Evolutionary conservation across 2,329 filamentous ascomycete genomes (phyloP).

Genomic region (Penicillium griseofulvum): DNA sequence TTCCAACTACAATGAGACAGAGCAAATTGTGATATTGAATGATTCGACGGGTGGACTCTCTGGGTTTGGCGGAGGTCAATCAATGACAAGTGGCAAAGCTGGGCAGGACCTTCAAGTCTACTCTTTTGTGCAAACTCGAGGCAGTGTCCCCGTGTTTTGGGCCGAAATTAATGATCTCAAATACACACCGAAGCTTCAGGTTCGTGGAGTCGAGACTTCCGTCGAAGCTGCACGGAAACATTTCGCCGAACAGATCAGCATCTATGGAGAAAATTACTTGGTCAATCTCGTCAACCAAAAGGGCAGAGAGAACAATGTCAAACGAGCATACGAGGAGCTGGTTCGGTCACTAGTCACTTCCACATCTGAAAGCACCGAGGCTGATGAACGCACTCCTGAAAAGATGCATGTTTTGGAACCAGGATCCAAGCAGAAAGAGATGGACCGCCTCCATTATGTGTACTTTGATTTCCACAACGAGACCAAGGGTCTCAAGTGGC

Average conservation of each 20-base stretch:
- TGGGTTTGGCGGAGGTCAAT: constrained; percentile 74
- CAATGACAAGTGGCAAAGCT: constrained; percentile 71
- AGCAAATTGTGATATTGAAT: constrained; percentile 87
- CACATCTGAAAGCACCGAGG: constrained; percentile 63
- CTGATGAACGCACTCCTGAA: constrained; percentile 67
- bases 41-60: constrained; percentile 72
- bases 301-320: constrained; percentile 83
- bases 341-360: constrained; percentile 71
- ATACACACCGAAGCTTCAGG: constrained; percentile 86
- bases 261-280: constrained; percentile 95
- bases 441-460: constrained; percentile 87
- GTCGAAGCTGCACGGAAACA: constrained; percentile 76
- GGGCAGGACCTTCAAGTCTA: constrained; percentile 81
- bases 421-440: constrained; percentile 57
- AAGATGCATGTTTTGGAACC: constrained; percentile 78
- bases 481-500: constrained; percentile 91
- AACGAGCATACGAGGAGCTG: constrained; percentile 90
- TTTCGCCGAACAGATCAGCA: constrained; percentile 86
- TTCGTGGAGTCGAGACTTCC: constrained; percentile 79
- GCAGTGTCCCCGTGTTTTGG: constrained; percentile 95
- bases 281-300: constrained; percentile 98
- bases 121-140: constrained; percentile 93
- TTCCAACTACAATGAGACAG: constrained; percentile 99
- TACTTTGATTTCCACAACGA: constrained; percentile 99
- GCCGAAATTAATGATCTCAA: constrained; percentile 89